Evolutionary conservation across 805 yeast species (phyloP), one percentile per base, ranked within the genome.

Genomic region (Wickerhamomyces chaumierensis): DNA sequence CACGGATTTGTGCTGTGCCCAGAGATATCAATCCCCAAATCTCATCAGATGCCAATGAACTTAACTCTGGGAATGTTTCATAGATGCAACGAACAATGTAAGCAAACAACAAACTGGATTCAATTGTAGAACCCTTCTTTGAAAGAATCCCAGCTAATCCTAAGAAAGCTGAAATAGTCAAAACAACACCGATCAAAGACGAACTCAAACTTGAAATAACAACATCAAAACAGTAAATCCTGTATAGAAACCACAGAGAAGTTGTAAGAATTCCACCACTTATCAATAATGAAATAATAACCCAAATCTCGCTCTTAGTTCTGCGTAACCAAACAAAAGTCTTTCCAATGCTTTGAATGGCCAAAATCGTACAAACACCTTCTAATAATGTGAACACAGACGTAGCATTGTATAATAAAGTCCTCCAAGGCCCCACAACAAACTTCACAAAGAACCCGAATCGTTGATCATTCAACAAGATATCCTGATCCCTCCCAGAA

Each of bases 291-390:
- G 81, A 76, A 1, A 79, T 71, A 31, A 90, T 78, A 36, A 83
- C 72, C 88, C 94, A 83, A 31, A 51, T 53, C 51, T 87, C 95
- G 5, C 86, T 75, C 46, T 73, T 75, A 41, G 68, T 43, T 11
- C 57, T 56, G 18, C 78, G 73, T 34, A 85, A 62, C 81, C 88
- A 80, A 44, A 73, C 70, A 38, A 83, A 69, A 8, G 84, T 76
- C 50, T 87, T 87, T 8, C 97, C 96, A 33, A 84, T 71, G 13
- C 95, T 84, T 62, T 92, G 98, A 43, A 92, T 86, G n/a, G 86
- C 78, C 40, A 92, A 66, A 19, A 92, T 71, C 1, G 96, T 78
- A 59, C 96, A 94, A 49, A 92, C 79, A 2, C 98, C 98, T 61
- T 92, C 98, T 38, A 88, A 63, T 16, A 87, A 68, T 0, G 96